Conservation (phyloP, 169 alveolate species). For the Plasmodium blacklocki region DNA sequence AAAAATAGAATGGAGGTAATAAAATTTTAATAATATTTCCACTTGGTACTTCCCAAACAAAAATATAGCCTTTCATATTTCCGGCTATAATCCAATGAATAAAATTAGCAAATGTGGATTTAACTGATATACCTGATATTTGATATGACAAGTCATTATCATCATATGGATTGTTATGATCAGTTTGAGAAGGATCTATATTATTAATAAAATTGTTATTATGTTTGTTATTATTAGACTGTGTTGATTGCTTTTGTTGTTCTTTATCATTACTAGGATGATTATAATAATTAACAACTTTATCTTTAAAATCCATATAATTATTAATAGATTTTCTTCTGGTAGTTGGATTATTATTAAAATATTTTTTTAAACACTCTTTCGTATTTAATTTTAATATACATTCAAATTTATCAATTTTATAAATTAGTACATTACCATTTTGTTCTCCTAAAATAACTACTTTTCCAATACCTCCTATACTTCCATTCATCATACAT, state of each 20-base stretch:
- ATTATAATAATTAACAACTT: slow-evolving; percentile 1
- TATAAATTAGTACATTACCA: slow-evolving; percentile 81
- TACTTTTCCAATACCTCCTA: slow-evolving; percentile 85
- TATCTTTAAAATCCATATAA: slow-evolving; percentile 4
- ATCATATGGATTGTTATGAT: not conserved
- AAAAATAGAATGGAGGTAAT: slow-evolving; percentile 30
- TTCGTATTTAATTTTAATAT: slow-evolving; percentile 81
- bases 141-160: slow-evolving; percentile 67
- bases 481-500: slow-evolving; percentile 80
- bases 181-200: not conserved
- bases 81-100: slow-evolving; percentile 77
- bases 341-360: not conserved
- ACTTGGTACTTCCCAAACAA: slow-evolving; percentile 78
- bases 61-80: slow-evolving; percentile 70
- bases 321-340: slow-evolving; percentile 10
- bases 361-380: slow-evolving; percentile 37
- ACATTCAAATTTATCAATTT: slow-evolving; percentile 79
- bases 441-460: slow-evolving; percentile 83
- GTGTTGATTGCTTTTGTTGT: not conserved
- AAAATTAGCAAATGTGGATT: slow-evolving; percentile 76
- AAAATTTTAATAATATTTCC: slow-evolving; percentile 62
- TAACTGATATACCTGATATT: slow-evolving; percentile 65
- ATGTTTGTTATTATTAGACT: not conserved
- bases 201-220: not conserved
- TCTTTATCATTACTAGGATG: not conserved